Conservation (phyloP, 805 yeast genomes). For the Candida corydali region DNA sequence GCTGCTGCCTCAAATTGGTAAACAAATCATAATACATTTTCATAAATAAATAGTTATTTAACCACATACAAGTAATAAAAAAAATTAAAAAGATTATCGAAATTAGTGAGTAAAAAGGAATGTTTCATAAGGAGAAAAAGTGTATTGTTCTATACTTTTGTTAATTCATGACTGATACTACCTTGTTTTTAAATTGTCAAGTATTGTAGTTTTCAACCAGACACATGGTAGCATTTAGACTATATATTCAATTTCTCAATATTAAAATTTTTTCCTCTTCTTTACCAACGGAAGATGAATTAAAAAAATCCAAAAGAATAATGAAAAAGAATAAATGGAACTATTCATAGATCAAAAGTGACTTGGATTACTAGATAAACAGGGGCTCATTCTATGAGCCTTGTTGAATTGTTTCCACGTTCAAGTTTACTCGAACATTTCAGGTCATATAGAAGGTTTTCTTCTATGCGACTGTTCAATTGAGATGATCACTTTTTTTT, state of each 20-base stretch:
- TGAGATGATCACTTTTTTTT: constrained; percentile 13
- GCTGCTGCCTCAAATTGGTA: constrained; percentile 59
- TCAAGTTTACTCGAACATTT: constrained; percentile 9
- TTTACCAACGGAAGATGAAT: constrained; percentile 24
- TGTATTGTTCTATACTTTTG: constrained; percentile 8
- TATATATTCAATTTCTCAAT: not conserved
- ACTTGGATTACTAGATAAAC: too few species aligned
- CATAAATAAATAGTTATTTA: constrained; percentile 3
- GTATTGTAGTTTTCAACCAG: not conserved
- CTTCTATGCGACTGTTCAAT: constrained; percentile 12
- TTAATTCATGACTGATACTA: constrained; percentile 7
- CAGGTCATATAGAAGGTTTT: constrained; percentile 14
- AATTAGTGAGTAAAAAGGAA: not conserved
- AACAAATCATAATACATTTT: constrained; percentile 13
- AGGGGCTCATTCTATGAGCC: too few species aligned
- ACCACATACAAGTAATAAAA: constrained; percentile 1
- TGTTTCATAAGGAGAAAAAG: constrained; percentile 5
- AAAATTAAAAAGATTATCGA: not conserved
- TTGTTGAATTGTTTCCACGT: too few species aligned
- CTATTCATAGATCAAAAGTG: constrained; percentile 3
- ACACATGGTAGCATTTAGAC: constrained; percentile 1
- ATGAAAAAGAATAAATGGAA: constrained; percentile 16
- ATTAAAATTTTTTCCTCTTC: constrained; percentile 14
- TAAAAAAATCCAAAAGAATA: constrained; percentile 16
- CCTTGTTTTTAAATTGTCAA: too few species aligned